These are phyloP conservation scores for Auricularia cornea DNA, from an alignment of 768 basidiomycete genomes.

Conservation along the genomic window DNA sequence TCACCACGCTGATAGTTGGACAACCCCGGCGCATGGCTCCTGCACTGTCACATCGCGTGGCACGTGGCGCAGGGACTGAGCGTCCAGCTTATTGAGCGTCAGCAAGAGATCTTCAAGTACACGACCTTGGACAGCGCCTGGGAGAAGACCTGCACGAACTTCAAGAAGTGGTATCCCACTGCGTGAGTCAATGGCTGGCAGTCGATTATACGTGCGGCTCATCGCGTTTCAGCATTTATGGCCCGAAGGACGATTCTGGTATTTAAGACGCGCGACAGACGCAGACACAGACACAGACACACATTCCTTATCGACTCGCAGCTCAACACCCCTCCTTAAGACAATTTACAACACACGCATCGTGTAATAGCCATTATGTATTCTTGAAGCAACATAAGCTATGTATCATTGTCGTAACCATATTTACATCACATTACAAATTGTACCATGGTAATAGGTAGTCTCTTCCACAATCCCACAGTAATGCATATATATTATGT, in stretches of 20 bases:
- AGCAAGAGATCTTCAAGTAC: background rate
- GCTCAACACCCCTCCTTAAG: too few species aligned
- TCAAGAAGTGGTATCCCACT: background rate
- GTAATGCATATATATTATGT: too few species aligned
- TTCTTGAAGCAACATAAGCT: too few species aligned
- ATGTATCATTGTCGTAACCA: too few species aligned
- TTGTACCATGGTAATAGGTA: too few species aligned
- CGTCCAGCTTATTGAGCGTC: background rate
- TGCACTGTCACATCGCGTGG: slow-evolving; percentile 1
- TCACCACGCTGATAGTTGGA: background rate
- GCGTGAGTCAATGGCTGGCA: background rate
- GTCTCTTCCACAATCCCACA: too few species aligned
- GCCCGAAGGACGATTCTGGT: background rate
- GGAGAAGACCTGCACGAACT: background rate
- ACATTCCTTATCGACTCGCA: too few species aligned
- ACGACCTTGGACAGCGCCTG: background rate
- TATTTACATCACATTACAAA: too few species aligned
- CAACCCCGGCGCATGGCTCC: background rate
- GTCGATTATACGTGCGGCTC: background rate
- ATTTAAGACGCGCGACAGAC: too few species aligned
- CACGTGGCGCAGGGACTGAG: background rate
- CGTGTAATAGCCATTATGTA: too few species aligned
- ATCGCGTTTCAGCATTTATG: background rate
- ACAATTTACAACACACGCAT: too few species aligned
- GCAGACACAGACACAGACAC: too few species aligned